Percentiles rank a stretch among this genome's conserved stretches.
Evolutionary conservation across 306 rosid genomes (phyloP).

Genomic region (Trifolium subterraneum): DNA sequence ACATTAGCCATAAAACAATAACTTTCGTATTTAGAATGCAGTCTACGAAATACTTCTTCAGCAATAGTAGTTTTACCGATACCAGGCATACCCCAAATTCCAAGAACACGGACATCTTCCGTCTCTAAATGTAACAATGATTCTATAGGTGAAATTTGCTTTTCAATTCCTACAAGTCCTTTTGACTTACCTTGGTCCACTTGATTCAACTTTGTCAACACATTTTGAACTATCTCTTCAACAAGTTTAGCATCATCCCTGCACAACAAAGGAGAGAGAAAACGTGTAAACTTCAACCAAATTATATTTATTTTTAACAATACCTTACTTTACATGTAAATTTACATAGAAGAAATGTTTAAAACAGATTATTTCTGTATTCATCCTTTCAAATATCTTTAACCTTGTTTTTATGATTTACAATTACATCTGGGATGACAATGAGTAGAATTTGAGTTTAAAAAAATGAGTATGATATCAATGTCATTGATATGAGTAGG

Average conservation of each 20-base stretch:
- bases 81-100: constrained; percentile 41
- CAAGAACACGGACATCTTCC: constrained; percentile 3
- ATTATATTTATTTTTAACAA: not conserved
- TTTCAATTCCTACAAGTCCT: constrained; percentile 35
- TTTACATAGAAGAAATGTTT: not conserved
- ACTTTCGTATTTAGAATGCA: constrained; percentile 14
- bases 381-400: not conserved
- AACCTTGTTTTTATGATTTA: not conserved
- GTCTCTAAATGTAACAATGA: not conserved
- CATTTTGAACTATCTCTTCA: constrained; percentile 19
- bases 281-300: not conserved
- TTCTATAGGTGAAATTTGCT: constrained; percentile 25
- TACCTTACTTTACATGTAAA: not conserved
- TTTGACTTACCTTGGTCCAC: not conserved
- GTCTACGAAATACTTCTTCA: not conserved
- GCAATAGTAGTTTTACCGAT: constrained; percentile 39
- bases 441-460: too few relatives aligned
- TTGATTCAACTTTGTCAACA: not conserved
- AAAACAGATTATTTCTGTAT: not conserved
- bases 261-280: not conserved
- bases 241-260: constrained; percentile 36
- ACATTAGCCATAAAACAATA: constrained; percentile 3
- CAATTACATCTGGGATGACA: not conserved
- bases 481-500: too few relatives aligned
- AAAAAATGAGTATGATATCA: too few relatives aligned